Base-by-base conservation (phyloP, 768 basidiomycete species). In the Fistulinella prunicolor region DNA sequence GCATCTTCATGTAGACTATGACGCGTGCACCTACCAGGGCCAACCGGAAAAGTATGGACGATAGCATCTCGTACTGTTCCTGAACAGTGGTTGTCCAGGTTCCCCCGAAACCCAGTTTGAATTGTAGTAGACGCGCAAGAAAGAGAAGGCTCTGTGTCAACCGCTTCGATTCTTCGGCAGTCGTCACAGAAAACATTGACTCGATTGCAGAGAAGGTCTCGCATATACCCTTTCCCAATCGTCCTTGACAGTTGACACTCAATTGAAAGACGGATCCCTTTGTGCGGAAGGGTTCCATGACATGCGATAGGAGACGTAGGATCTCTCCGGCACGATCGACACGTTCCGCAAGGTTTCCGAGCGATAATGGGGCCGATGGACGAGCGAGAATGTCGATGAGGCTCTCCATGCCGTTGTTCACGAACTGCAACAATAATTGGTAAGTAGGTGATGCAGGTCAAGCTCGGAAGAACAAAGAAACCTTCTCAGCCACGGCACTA, bases 351-450 rank as follows among this genome's bases (percentile, higher is more conserved):
- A 74, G 58, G 34, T 63, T 65, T 28, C 63, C 46, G 34, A 62
- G 53, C 43, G 66, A 58, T 20, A 62, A 42, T 26, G 51, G 45
- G 23, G 54, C 21, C 51, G 67, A 53, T 30, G 67, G 43, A 36
- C 60, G 75, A 60, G 38, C 64, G 47, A 53, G 86, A 64, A 83
- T 73, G 30, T 82, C 78, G 6, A 76, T 74, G 16, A 89, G 80
- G 53, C 81, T 81, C 45, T 76, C 75, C 35, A 90, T 70, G 1
- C 89, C 88, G 29, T 81, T 86, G 51, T 86, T 86, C 49, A 89
- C 76, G 57, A 91, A 86, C 86, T 90, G 40, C 0, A 50, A 21
- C 28, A 2, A 23, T 1, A 4, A 30, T 38, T 14, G 26, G 32
- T 38, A 22, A 50, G 26, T 14, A n/a, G 37, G 16, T 3, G 16